Conservation (phyloP, 2,329 filamentous ascomycete species). For the Colletotrichum cordylinicola region DNA sequence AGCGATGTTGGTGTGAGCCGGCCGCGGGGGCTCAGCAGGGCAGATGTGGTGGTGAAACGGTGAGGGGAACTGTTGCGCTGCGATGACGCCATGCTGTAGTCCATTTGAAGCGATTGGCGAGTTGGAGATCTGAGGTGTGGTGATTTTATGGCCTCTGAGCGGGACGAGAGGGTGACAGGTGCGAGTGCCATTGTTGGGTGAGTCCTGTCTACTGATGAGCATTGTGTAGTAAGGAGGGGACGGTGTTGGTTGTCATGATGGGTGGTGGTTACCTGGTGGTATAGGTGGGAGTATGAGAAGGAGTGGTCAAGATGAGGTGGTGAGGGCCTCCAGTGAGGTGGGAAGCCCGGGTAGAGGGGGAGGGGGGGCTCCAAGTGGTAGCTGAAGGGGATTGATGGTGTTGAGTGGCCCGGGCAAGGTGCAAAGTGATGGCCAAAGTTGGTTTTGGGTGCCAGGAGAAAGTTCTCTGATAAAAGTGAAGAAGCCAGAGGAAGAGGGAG, state of each 20-base stretch:
- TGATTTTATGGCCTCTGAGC: neutral
- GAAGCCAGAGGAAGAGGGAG: neutral
- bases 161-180: neutral
- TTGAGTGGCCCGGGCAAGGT: neutral
- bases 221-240: neutral
- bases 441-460: neutral
- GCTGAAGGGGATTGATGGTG: neutral
- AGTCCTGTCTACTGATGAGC: neutral
- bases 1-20: neutral
- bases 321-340: neutral
- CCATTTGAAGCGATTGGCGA: neutral
- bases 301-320: neutral
- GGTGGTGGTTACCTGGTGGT: neutral
- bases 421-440: neutral
- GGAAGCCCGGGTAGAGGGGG: neutral
- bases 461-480: neutral
- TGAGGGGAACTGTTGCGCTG: neutral
- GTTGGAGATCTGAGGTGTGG: neutral
- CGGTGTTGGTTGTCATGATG: neutral
- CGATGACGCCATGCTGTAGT: neutral
- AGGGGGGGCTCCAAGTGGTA: neutral
- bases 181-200: neutral
- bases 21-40: neutral
- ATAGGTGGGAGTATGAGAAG: neutral
- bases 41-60: neutral